phyloP scores from a whole-genome alignment of 1,284 basidiomycete species.

The Ganoderma lingzhi region DNA sequence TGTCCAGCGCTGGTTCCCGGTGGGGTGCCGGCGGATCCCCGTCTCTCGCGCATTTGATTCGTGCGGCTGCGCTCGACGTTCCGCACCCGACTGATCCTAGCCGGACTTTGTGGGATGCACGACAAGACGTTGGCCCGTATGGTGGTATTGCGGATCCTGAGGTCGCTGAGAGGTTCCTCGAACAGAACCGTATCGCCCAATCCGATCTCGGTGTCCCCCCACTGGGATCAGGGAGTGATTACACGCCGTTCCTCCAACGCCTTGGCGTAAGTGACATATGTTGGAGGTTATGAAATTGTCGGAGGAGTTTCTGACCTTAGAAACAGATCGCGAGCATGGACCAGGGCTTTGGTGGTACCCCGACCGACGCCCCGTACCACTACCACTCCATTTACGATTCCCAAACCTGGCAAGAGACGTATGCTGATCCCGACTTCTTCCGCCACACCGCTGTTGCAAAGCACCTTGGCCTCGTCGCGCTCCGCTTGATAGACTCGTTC shows the following conservation, averaged over 20 bases:
- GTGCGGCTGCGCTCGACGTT: slow-evolving; percentile 70
- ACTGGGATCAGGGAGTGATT: slow-evolving; percentile 75
- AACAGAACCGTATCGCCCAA: slow-evolving; percentile 35
- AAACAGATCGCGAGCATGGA: slow-evolving; percentile 59
- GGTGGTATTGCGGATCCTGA: slow-evolving; percentile 45
- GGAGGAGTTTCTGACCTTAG: neutral
- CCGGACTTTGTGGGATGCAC: slow-evolving; percentile 74
- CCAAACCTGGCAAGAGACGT: slow-evolving; percentile 74
- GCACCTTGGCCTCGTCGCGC: slow-evolving; percentile 65
- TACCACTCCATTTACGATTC: slow-evolving; percentile 83
- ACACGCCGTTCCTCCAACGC: slow-evolving; percentile 81
- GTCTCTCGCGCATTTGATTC: slow-evolving; percentile 82
- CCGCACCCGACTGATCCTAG: slow-evolving; percentile 66
- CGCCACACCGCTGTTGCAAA: slow-evolving; percentile 78
- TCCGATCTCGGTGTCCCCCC: slow-evolving; percentile 46
- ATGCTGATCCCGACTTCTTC: slow-evolving; percentile 75
- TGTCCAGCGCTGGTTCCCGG: slow-evolving; percentile 73
- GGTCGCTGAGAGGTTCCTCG: slow-evolving; percentile 39
- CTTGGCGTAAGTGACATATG: slow-evolving; percentile 50
- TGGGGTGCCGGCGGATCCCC: slow-evolving; percentile 70
- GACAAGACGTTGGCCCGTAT: slow-evolving; percentile 62
- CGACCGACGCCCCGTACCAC: slow-evolving; percentile 73
- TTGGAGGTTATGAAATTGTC: too few relatives aligned
- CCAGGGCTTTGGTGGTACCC: slow-evolving; percentile 56
- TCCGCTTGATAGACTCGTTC: slow-evolving; percentile 67